phyloP scores from a whole-genome alignment of 768 basidiomycete species.

The Boletus patriciae region DNA sequence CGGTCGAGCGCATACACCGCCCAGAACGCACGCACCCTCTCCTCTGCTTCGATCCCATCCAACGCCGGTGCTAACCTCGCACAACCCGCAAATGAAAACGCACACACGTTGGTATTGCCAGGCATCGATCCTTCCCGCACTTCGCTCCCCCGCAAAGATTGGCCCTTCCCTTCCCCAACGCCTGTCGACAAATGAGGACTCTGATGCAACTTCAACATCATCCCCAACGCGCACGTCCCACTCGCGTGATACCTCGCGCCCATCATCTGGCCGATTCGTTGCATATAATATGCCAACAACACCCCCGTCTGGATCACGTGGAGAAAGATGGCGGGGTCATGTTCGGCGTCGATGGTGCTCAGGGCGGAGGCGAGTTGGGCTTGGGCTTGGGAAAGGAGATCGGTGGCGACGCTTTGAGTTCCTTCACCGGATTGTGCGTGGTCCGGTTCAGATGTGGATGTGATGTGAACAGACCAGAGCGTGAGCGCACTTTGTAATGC shows the following conservation, averaged over 20 bases:
- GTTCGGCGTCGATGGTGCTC: slow-evolving; percentile 37
- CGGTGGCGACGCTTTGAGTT: background rate
- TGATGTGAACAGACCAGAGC: slow-evolving; percentile 55
- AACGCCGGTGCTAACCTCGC: slow-evolving; percentile 30
- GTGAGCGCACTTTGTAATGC: slow-evolving; percentile 51
- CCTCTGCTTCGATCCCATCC: slow-evolving; percentile 37
- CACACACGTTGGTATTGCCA: background rate
- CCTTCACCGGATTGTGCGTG: slow-evolving; percentile 30
- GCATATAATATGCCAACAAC: slow-evolving; percentile 65
- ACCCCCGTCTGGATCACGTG: slow-evolving; percentile 62
- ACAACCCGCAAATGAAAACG: slow-evolving; percentile 12
- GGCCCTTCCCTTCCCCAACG: background rate
- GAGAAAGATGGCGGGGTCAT: slow-evolving; percentile 41
- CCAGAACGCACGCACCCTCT: slow-evolving; percentile 43
- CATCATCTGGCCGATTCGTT: slow-evolving; percentile 55
- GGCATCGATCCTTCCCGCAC: background rate
- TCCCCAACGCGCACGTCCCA: slow-evolving; percentile 45
- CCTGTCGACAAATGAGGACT: background rate
- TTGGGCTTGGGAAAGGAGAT: slow-evolving; percentile 49
- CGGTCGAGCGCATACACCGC: slow-evolving; percentile 35
- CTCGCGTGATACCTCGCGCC: slow-evolving; percentile 61
- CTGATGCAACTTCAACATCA: slow-evolving; percentile 49
- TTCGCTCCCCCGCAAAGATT: background rate
- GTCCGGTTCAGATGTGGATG: slow-evolving; percentile 34
- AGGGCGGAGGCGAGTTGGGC: slow-evolving; percentile 45